These are phyloP conservation scores for Cordyceps tenuipes DNA, from an alignment of 2,329 filamentous ascomycete species.

Conservation along the genomic window DNA sequence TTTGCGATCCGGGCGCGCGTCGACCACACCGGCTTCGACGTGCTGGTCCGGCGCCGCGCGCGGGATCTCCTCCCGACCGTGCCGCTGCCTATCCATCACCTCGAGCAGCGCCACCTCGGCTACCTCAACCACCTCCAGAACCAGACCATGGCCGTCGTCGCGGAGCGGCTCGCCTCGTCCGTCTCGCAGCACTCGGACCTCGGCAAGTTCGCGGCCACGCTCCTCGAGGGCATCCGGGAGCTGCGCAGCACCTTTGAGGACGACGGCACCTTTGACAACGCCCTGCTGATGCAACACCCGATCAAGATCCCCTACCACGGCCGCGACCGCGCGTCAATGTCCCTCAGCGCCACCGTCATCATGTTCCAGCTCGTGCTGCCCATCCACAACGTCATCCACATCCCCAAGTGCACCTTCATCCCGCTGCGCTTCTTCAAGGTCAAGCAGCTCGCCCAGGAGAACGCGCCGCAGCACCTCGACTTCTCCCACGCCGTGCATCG, in stretches of 20 bases:
- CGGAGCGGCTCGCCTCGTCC: conserved; percentile 11
- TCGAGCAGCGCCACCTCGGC: conserved; percentile 48
- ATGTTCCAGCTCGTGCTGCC: conserved; percentile 54
- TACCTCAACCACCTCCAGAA: conserved; percentile 44
- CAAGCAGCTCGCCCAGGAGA: conserved; percentile 54
- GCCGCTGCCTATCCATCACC: conserved; percentile 40
- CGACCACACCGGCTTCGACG: conserved; percentile 49
- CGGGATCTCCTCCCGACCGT: conserved; percentile 54
- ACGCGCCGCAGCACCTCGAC: conserved; percentile 44
- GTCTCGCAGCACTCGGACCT: background rate
- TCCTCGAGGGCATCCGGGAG: conserved; percentile 34
- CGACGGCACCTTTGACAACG: conserved; percentile 38
- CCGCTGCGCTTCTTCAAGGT: conserved; percentile 58
- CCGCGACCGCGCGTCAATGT: conserved; percentile 13
- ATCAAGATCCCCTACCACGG: conserved; percentile 33
- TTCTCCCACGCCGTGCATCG: conserved; percentile 54
- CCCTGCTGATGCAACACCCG: conserved; percentile 34
- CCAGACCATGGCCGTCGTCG: conserved; percentile 27
- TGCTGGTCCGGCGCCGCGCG: conserved; percentile 48
- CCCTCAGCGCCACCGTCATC: conserved; percentile 28
- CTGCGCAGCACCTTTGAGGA: conserved; percentile 32
- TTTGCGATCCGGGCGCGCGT: conserved; percentile 48
- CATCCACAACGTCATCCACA: conserved; percentile 46
- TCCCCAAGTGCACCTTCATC: conserved; percentile 47
- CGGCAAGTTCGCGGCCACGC: conserved; percentile 33